Conservation (phyloP, 148 eudicot species). For the Persicaria tinctoria region DNA sequence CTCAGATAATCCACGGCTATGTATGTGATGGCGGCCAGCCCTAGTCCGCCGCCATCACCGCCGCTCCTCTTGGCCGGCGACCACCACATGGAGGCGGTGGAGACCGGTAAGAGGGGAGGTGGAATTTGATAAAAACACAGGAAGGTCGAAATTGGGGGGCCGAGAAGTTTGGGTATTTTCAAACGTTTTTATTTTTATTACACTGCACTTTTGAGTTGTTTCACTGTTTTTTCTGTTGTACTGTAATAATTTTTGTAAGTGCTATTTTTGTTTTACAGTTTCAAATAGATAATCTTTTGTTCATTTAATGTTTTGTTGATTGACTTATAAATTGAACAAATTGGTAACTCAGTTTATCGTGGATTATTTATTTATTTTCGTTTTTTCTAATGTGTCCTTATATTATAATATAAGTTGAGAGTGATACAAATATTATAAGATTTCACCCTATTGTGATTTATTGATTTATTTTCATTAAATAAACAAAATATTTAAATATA, state of each 20-base stretch:
- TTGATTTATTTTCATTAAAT: too few species aligned
- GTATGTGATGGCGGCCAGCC: constrained; percentile 60
- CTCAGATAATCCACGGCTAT: constrained; percentile 72
- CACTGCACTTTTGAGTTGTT: not conserved
- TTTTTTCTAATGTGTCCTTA: too few species aligned
- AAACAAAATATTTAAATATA: too few species aligned
- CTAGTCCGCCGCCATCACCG: constrained; percentile 44
- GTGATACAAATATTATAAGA: too few species aligned
- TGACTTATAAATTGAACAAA: too few species aligned
- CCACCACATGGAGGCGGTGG: constrained; percentile 29
- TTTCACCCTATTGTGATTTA: too few species aligned
- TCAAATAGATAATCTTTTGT: too few species aligned
- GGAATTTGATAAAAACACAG: not conserved
- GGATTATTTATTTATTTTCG: too few species aligned
- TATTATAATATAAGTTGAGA: too few species aligned
- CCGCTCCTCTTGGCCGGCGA: constrained; percentile 15
- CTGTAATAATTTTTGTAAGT: not conserved
- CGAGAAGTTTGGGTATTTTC: not conserved
- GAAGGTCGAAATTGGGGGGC: not conserved
- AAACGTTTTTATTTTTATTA: not conserved
- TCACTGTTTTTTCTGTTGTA: not conserved
- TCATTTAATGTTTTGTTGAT: too few species aligned
- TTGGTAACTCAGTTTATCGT: too few species aligned
- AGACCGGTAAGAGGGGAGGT: not conserved
- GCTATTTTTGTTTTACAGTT: not conserved